Percentiles rank a stretch among this genome's conserved stretches.
Conservation (phyloP, 305 asterid genomes). For the Petunia hybrid region DNA sequence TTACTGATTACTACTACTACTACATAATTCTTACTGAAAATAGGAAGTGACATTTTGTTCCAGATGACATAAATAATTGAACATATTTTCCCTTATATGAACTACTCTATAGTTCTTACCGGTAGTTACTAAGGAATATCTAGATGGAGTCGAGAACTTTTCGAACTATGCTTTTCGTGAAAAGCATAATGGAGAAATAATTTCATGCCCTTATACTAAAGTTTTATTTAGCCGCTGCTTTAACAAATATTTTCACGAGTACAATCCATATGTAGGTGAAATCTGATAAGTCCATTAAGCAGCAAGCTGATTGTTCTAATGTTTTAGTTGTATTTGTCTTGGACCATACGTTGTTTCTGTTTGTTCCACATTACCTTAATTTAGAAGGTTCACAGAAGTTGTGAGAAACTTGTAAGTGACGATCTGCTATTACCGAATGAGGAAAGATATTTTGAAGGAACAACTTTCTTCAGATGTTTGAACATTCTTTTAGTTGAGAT, state of each 20-base stretch:
- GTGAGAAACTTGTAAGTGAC: background rate
- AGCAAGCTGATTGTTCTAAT: background rate
- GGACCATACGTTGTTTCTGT: background rate
- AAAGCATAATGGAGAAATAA: too few species aligned
- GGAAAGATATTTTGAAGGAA: background rate
- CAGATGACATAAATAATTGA: too few species aligned
- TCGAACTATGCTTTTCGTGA: too few species aligned
- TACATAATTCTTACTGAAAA: too few species aligned
- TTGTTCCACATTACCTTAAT: background rate
- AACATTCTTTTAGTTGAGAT: background rate
- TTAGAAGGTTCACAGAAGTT: constrained; percentile 19
- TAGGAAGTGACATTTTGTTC: too few species aligned
- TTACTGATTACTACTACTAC: too few species aligned
- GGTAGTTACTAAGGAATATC: too few species aligned
- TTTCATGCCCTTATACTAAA: too few species aligned
- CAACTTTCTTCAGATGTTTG: constrained; percentile 14
- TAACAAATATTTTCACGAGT: background rate
- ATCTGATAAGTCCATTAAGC: constrained; percentile 1
- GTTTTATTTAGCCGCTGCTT: background rate
- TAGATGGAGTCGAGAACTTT: too few species aligned
- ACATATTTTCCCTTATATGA: too few species aligned
- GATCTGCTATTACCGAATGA: constrained; percentile 15
- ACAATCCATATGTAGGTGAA: background rate
- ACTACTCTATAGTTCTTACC: too few species aligned
- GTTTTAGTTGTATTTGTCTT: background rate